Evolutionary conservation across 768 basidiomycete genomes (phyloP), one percentile per base, ranked within the genome.

Genomic region (Amanita polypyramis): DNA sequence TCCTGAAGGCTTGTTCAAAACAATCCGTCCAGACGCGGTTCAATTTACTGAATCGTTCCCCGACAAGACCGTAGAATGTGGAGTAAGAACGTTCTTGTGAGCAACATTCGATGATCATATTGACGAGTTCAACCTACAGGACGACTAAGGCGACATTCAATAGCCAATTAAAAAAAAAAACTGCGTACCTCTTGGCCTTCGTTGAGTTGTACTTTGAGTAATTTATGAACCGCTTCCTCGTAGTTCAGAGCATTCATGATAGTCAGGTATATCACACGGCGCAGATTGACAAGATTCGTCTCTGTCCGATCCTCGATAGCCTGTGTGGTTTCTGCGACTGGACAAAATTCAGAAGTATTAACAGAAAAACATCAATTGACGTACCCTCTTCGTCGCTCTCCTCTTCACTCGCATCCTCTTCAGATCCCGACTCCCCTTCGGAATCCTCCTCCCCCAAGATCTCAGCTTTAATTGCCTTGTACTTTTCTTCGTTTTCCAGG

Each of bases 41-140:
- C 59, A 98, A 76, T 67, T 96, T 94, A 69, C 87, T 85, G 69
- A 99, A 93, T 17, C 96, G 86, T 63, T 99, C 96, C 47, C 92
- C 92, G 53, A 96, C 75, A 17, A 98, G 80, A 10, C 96, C 96
- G 59, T 94, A 99, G 73, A 96, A 98, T n/a, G 76, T 87, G 2
- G 89, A 91, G 64, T 97, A 99, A 1, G 95, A 93, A 11, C 96
- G 86, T 63, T 98, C 96, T 70, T 99, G 96, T 1, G 96, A 98
- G 64, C 96, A 98, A 85, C 96, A 99, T 59, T 98, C 95, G 64
- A 99, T 88, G 53, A 99, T 79, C 96, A 99, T 99, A 73, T 98
- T 97, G 62, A 89, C 80, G 50, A 99, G 67, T 62, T 97, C 95
- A 56, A 91, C 86, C 91, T 96, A 58, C 2, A 30, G 6, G 19